Evolutionary conservation across 257 asterid genomes (phyloP).

Genomic region (Capsicum chinense): DNA sequence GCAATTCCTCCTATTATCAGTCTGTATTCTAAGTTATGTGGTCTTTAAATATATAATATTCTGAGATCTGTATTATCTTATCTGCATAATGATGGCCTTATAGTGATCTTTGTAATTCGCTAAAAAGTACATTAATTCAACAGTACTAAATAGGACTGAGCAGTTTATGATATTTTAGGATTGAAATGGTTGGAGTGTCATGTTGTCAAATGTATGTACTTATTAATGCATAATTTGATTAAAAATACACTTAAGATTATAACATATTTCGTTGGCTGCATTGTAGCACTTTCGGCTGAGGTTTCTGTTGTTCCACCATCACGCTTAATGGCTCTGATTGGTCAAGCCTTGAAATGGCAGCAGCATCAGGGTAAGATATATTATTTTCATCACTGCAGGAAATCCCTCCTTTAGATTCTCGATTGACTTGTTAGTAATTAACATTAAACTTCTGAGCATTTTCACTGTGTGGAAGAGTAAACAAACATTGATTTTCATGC

Average conservation of each 20-base stretch:
- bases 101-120: neutral
- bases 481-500: neutral
- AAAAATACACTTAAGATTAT: conserved; percentile 1
- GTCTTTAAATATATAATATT: neutral
- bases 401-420: conserved; percentile 18
- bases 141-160: conserved; percentile 11
- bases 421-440: conserved; percentile 21
- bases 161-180: conserved; percentile 20
- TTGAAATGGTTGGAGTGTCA: conserved; percentile 18
- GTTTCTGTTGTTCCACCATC: conserved; percentile 99
- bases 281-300: conserved; percentile 88
- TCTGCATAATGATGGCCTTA: neutral
- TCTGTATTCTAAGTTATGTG: conserved; percentile 10
- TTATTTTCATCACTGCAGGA: conserved; percentile 12
- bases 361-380: conserved; percentile 88
- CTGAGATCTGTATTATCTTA: conserved; percentile 20
- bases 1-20: conserved; percentile 3
- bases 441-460: neutral
- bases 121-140: neutral
- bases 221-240: conserved; percentile 25
- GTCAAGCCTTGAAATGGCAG: conserved; percentile 99
- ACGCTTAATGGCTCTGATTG: conserved; percentile 92
- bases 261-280: conserved; percentile 35
- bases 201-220: conserved; percentile 16
- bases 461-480: conserved; percentile 1